Conservation (phyloP, 2,329 filamentous ascomycete species). For the Aspergillus spinulosporus region DNA sequence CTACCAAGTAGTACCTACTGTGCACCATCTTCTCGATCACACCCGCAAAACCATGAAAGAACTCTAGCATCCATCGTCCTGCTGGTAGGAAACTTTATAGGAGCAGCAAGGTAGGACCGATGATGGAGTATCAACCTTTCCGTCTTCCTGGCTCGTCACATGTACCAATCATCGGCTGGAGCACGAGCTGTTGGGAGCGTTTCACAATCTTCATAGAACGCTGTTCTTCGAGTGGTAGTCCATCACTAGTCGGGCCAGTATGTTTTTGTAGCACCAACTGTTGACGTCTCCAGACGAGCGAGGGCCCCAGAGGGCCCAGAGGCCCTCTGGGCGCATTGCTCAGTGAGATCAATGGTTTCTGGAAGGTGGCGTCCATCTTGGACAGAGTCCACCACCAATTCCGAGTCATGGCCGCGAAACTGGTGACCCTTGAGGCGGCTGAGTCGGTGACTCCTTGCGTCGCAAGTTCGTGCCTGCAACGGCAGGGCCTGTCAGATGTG, state of each 20-base stretch:
- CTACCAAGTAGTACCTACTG: neutral
- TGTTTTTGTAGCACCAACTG: neutral
- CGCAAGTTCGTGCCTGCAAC: conserved; percentile 5
- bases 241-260: neutral
- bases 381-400: neutral
- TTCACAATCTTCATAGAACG: conserved; percentile 9
- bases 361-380: neutral
- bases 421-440: neutral
- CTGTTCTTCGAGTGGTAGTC: neutral
- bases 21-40: neutral
- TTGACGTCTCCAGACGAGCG: neutral
- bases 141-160: conserved; percentile 7
- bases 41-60: neutral
- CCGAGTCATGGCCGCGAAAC: neutral
- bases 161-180: conserved; percentile 2
- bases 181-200: conserved; percentile 9
- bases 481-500: neutral
- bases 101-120: neutral
- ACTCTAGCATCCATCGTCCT: neutral
- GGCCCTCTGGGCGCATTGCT: no score
- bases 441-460: conserved; percentile 10
- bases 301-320: neutral
- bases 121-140: neutral
- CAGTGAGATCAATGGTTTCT: neutral
- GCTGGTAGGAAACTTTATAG: neutral